Percentiles rank a stretch among this genome's conserved stretches.
phyloP scores from a whole-genome alignment of 306 rosid species.

The Acacia crassicarpa region DNA sequence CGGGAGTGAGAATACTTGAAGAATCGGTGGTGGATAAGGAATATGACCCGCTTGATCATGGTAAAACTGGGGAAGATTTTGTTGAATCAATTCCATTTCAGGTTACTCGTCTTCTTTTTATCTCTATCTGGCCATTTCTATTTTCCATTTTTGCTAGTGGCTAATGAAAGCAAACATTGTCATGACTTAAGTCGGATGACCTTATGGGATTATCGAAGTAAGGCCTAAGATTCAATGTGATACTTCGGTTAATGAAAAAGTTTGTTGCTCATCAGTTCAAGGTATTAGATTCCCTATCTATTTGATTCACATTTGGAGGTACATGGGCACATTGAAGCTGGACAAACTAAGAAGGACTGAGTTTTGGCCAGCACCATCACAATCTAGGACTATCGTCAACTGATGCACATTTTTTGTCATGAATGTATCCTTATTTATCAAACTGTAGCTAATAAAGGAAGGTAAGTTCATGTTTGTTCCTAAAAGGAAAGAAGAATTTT shows the following conservation, averaged over 20 bases:
- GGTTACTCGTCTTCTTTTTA: conserved; percentile 23
- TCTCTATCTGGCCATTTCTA: not conserved
- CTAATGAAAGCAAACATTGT: not conserved
- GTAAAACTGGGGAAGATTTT: conserved; percentile 36
- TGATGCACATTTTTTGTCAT: no score
- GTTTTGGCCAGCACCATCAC: no score
- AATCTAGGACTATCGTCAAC: no score
- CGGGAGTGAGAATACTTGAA: not conserved
- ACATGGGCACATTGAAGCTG: not conserved
- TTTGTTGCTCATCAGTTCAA: not conserved
- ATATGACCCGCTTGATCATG: conserved; percentile 20
- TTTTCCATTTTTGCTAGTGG: not conserved
- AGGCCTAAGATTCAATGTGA: not conserved
- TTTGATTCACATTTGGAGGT: not conserved
- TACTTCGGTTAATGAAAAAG: not conserved
- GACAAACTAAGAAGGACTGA: not conserved
- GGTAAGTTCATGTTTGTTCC: no score
- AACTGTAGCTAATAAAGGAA: no score
- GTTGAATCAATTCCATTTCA: conserved; percentile 42
- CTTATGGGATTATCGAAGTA: not conserved
- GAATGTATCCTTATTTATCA: no score
- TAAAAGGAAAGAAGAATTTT: no score
- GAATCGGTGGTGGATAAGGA: conserved; percentile 12
- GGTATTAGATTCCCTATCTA: not conserved
- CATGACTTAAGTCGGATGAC: not conserved